Evolutionary conservation across 106 monocot genomes (phyloP).

Genomic region (Platanthera zijinensis): DNA sequence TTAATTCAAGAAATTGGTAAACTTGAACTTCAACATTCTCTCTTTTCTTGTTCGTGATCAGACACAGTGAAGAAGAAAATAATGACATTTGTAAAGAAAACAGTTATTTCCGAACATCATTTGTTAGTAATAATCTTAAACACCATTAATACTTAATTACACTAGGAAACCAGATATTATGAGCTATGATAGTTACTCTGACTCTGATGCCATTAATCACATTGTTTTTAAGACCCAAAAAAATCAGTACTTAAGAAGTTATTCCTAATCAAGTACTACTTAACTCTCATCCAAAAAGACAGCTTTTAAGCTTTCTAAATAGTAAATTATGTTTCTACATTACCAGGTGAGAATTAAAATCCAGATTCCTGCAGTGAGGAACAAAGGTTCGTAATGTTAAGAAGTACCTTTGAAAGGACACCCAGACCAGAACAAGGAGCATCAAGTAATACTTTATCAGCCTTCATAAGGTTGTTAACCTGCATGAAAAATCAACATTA

Average conservation of each 20-base stretch:
- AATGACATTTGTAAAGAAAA: too few relatives aligned
- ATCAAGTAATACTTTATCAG: conserved; percentile 88
- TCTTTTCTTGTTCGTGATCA: too few relatives aligned
- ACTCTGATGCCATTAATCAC: background rate
- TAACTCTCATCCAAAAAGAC: background rate
- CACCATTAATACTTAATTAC: too few relatives aligned
- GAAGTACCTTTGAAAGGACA: conserved; percentile 85
- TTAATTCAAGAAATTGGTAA: too few relatives aligned
- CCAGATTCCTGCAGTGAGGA: background rate
- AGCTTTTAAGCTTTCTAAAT: background rate
- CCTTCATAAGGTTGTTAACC: conserved; percentile 35
- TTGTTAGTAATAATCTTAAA: too few relatives aligned
- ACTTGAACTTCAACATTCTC: too few relatives aligned
- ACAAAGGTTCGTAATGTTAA: background rate
- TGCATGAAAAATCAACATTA: conserved; percentile 13
- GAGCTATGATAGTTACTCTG: background rate
- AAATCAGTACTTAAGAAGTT: background rate
- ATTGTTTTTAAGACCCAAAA: background rate
- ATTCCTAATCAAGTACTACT: background rate
- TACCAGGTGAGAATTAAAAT: background rate
- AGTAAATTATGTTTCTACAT: background rate
- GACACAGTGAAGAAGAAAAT: too few relatives aligned
- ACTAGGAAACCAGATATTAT: too few relatives aligned
- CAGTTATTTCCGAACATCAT: too few relatives aligned
- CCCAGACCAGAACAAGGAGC: conserved; percentile 94